Conservation (phyloP, 2,329 filamentous ascomycete genomes). For the Rachicladosporium sp. region DNA sequence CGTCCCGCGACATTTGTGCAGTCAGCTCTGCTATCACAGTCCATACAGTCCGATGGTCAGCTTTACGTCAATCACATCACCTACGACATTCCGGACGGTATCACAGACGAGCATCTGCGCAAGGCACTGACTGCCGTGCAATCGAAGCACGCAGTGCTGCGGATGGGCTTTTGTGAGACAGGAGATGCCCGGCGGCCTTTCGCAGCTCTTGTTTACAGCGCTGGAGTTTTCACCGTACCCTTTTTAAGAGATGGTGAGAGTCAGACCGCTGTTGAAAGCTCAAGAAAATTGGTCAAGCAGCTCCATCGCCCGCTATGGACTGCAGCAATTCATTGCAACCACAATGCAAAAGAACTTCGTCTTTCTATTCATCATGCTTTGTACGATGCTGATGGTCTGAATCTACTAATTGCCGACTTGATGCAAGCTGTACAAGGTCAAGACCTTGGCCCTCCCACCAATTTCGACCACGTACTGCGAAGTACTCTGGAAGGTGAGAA, state of each 20-base stretch:
- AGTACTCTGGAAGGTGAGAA: slow-evolving; percentile 29
- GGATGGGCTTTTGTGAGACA: slow-evolving; percentile 58
- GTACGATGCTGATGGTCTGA: slow-evolving; percentile 70
- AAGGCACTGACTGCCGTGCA: slow-evolving; percentile 49
- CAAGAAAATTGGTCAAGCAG: slow-evolving; percentile 26
- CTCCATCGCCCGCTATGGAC: slow-evolving; percentile 52
- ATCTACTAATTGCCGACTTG: slow-evolving; percentile 51
- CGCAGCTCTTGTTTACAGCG: slow-evolving; percentile 57
- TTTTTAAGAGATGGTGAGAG: neutral
- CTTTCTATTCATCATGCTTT: slow-evolving; percentile 65
- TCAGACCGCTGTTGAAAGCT: neutral
- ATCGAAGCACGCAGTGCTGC: slow-evolving; percentile 54
- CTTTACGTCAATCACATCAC: slow-evolving; percentile 66
- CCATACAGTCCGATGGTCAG: slow-evolving; percentile 50
- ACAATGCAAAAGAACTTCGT: slow-evolving; percentile 23
- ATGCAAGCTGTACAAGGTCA: slow-evolving; percentile 25
- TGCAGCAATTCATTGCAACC: slow-evolving; percentile 35
- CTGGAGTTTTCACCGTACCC: slow-evolving; percentile 7
- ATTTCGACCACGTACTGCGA: slow-evolving; percentile 32
- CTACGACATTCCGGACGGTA: slow-evolving; percentile 34
- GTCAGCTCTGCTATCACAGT: slow-evolving; percentile 66
- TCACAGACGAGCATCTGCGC: slow-evolving; percentile 33
- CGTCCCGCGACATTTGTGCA: slow-evolving; percentile 73
- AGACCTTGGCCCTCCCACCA: slow-evolving; percentile 11
- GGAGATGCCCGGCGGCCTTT: slow-evolving; percentile 52